Conservation (phyloP, 257 asterid genomes). For the Primulina huaijiensis region DNA sequence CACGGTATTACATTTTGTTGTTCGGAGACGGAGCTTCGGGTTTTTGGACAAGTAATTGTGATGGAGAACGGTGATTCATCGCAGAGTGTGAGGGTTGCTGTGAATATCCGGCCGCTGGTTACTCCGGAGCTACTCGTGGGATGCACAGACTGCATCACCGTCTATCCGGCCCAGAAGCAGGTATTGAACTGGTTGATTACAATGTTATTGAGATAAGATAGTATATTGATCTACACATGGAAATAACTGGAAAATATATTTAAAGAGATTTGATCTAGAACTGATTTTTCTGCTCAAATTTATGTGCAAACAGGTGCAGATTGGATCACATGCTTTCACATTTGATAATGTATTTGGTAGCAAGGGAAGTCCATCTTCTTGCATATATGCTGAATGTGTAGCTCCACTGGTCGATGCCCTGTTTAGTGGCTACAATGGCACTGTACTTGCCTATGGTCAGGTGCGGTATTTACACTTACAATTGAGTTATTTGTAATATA, state of each 20-base stretch:
- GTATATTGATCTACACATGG: too few relatives aligned
- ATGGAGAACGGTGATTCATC: conserved; percentile 66
- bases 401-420: conserved; percentile 78
- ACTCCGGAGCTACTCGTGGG: conserved; percentile 88
- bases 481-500: neutral
- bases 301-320: conserved; percentile 68
- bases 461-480: conserved; percentile 27
- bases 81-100: conserved; percentile 86
- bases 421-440: conserved; percentile 84
- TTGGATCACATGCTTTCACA: conserved; percentile 92
- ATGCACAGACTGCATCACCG: conserved; percentile 83
- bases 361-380: conserved; percentile 53
- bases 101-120: conserved; percentile 78
- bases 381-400: conserved; percentile 75
- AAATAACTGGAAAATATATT: too few relatives aligned
- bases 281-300: conserved; percentile 7
- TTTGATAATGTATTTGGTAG: conserved; percentile 82
- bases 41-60: neutral
- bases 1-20: too few relatives aligned
- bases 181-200: conserved; percentile 29
- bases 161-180: conserved; percentile 76
- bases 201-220: neutral
- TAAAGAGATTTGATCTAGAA: too few relatives aligned
- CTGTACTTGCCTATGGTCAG: conserved; percentile 99
- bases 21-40: neutral